Conservation (phyloP, 2,329 filamentous ascomycete species). For the Calonectria naviculata region DNA sequence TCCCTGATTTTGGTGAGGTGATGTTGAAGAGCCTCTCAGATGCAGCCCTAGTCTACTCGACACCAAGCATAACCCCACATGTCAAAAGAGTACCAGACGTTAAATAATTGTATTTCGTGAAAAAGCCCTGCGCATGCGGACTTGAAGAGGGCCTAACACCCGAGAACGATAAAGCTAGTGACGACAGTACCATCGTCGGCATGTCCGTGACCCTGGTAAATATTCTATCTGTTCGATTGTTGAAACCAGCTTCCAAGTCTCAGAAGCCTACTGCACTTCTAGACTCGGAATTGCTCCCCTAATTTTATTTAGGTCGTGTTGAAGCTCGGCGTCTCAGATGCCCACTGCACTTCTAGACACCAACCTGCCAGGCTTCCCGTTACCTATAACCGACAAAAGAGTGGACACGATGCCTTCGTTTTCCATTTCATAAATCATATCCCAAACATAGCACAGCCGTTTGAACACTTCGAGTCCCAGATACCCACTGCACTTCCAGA, state of each 20-base stretch:
- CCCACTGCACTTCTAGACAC: conserved; percentile 29
- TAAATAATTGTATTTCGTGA: neutral
- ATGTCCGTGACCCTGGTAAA: neutral
- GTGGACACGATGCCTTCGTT: neutral
- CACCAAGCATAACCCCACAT: neutral
- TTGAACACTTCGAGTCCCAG: conserved; percentile 5
- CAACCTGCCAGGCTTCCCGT: conserved; percentile 11
- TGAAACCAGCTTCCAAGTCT: conserved; percentile 21
- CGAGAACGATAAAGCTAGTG: conserved; percentile 2
- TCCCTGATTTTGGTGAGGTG: no score
- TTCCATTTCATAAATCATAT: conserved; percentile 4
- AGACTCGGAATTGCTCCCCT: conserved; percentile 5
- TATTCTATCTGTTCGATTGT: conserved; percentile 16
- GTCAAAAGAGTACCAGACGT: no score
- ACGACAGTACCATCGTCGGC: neutral
- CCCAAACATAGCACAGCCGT: neutral
- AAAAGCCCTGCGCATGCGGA: neutral
- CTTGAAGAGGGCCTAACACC: neutral
- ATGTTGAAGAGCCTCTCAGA: no score
- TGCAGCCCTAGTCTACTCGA: neutral
- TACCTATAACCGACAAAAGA: conserved; percentile 14
- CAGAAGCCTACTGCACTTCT: conserved; percentile 42
- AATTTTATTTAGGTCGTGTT: conserved; percentile 22
- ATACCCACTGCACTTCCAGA: conserved; percentile 28
- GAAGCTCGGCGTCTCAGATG: conserved; percentile 28